Percentiles rank a stretch among this genome's conserved stretches.
phyloP scores from a whole-genome alignment of 169 alveolate species.

The Amoebophrya sp. region DNA sequence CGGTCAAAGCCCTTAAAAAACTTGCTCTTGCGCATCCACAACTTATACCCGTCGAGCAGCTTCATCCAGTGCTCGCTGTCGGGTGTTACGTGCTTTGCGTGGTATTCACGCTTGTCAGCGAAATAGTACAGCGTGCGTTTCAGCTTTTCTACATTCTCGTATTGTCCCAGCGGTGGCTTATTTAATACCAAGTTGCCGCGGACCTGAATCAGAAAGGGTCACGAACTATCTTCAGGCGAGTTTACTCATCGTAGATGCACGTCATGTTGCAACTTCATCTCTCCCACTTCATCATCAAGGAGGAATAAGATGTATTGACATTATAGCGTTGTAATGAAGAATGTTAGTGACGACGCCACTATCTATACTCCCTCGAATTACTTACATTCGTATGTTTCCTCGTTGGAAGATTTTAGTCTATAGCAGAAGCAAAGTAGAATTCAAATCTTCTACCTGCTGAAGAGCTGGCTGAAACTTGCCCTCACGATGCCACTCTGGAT shows the following conservation, averaged over 20 bases:
- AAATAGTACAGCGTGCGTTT: neutral
- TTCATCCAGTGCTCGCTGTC: conserved; percentile 23
- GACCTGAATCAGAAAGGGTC: neutral
- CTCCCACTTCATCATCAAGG: too few species aligned
- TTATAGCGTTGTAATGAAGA: too few species aligned
- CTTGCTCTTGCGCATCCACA: neutral
- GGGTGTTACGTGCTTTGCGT: neutral
- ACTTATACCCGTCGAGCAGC: conserved; percentile 20
- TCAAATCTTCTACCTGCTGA: too few species aligned
- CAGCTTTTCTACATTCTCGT: neutral
- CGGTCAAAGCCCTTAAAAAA: neutral
- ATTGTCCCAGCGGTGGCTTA: neutral
- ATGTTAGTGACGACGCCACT: too few species aligned
- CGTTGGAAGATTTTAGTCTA: too few species aligned
- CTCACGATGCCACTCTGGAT: conserved; percentile 21
- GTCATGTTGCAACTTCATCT: too few species aligned
- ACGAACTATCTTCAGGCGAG: too few species aligned
- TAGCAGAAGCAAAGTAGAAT: too few species aligned
- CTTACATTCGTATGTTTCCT: too few species aligned
- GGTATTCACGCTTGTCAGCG: neutral
- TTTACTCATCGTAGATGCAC: too few species aligned
- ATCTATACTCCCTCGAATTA: too few species aligned
- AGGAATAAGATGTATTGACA: too few species aligned
- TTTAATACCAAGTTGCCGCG: neutral
- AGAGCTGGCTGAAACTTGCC: conserved; percentile 7